A percentile compares a stretch with the other conserved stretches of the same genome.
These are phyloP conservation scores for Paramyrothecium sp. DNA, from an alignment of 2,329 filamentous ascomycete genomes.

Conservation along the genomic window DNA sequence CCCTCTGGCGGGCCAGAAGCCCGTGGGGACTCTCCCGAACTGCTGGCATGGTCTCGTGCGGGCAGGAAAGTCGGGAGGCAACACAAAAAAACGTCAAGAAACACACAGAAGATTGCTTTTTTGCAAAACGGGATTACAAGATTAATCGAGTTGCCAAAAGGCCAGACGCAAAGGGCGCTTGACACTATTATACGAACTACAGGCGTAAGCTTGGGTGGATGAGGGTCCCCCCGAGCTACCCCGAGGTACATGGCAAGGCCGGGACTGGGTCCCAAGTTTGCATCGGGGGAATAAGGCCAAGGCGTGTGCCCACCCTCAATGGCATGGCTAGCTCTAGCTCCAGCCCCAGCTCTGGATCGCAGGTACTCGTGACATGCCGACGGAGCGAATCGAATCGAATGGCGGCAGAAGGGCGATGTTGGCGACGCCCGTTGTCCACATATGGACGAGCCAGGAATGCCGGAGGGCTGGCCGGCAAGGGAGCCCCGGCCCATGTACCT, in stretches of 20 bases:
- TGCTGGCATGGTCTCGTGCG: conserved; percentile 10
- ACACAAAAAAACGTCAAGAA: background rate
- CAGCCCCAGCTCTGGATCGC: too few species aligned
- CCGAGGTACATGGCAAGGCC: background rate
- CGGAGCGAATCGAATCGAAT: too few species aligned
- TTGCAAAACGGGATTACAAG: too few species aligned
- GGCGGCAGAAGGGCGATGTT: too few species aligned
- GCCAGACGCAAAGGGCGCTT: background rate
- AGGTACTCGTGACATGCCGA: too few species aligned
- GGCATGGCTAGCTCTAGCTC: too few species aligned
- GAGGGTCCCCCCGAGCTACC: background rate
- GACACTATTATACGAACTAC: background rate
- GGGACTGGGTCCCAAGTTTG: background rate
- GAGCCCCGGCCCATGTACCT: too few species aligned
- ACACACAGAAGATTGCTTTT: background rate
- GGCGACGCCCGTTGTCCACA: too few species aligned
- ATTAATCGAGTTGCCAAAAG: too few species aligned
- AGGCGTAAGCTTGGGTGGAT: background rate
- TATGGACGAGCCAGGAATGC: too few species aligned
- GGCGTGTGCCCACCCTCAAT: background rate
- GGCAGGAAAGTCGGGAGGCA: background rate
- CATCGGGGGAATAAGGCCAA: background rate
- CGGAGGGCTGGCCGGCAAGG: too few species aligned
- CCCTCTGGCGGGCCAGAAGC: conserved; percentile 2
- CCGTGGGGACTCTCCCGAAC: conserved; percentile 10